A percentile compares a stretch with the other conserved stretches of the same genome.
Evolutionary conservation across 192 early-diverging fungal species (phyloP).

Genomic region (Coemansia sp.): DNA sequence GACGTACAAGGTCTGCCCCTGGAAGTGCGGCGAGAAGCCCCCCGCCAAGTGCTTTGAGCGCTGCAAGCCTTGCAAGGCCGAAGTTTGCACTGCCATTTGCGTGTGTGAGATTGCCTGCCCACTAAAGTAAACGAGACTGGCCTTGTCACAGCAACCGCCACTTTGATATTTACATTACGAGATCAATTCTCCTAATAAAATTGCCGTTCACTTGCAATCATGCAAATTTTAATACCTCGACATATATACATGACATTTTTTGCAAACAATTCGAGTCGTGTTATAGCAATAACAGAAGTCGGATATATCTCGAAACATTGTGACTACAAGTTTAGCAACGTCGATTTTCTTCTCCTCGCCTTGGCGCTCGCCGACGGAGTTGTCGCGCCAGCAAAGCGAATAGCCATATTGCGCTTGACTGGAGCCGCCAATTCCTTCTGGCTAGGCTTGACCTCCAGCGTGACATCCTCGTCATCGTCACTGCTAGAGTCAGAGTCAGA

Average conservation of each 20-base stretch:
- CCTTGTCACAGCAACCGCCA: no score
- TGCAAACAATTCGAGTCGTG: background rate
- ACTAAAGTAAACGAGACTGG: slow-evolving; percentile 8
- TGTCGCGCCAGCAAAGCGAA: slow-evolving; percentile 46
- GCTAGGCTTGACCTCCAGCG: background rate
- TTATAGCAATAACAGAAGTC: slow-evolving; percentile 9
- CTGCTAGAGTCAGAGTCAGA: slow-evolving; percentile 16
- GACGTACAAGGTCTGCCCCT: slow-evolving; percentile 25
- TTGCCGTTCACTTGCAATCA: background rate
- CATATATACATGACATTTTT: no score
- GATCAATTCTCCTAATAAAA: background rate
- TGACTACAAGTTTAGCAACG: slow-evolving; percentile 21
- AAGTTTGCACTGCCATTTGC: slow-evolving; percentile 38
- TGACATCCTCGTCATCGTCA: background rate
- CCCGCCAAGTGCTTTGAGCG: slow-evolving; percentile 35
- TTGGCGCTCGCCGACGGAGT: slow-evolving; percentile 32
- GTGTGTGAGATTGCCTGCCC: slow-evolving; percentile 44
- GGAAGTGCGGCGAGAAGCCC: slow-evolving; percentile 32
- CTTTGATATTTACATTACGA: background rate
- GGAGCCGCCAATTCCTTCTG: background rate
- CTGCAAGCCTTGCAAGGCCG: slow-evolving; percentile 43
- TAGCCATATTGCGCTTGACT: slow-evolving; percentile 16
- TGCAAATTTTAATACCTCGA: no score
- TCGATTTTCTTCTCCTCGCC: slow-evolving; percentile 40
- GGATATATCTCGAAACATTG: background rate